Conservation (phyloP, 164 flowering plant species). For the Cinnamomum chago region DNA sequence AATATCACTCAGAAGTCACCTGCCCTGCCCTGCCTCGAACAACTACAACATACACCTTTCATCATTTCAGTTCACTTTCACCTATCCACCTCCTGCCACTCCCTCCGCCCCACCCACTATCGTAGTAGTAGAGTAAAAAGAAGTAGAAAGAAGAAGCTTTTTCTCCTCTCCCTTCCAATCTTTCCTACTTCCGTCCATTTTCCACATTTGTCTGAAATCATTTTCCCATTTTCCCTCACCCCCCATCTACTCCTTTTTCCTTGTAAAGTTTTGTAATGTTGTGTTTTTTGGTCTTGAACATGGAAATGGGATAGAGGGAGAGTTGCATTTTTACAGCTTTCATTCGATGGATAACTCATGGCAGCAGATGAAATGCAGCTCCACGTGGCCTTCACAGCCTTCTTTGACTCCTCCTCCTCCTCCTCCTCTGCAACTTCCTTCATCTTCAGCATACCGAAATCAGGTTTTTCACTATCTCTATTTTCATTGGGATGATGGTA, state of each 20-base stretch:
- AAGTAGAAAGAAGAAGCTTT: too few relatives aligned
- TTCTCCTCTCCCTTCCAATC: background rate
- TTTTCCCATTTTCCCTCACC: background rate
- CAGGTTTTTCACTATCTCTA: constrained; percentile 26
- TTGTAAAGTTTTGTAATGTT: background rate
- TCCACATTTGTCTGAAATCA: background rate
- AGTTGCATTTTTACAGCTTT: constrained; percentile 3
- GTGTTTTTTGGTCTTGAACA: too few relatives aligned
- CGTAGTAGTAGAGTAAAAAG: too few relatives aligned
- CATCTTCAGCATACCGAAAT: constrained; percentile 22
- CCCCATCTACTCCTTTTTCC: background rate
- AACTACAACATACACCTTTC: constrained; percentile 17
- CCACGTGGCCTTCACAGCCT: constrained; percentile 19
- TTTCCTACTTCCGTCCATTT: background rate
- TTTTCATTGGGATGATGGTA: background rate
- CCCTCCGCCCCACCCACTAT: background rate
- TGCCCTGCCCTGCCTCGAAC: constrained; percentile 22
- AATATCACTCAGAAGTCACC: background rate
- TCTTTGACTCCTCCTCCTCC: constrained; percentile 12
- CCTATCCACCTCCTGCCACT: constrained; percentile 6
- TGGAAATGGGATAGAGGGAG: constrained; percentile 21
- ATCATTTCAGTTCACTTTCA: background rate
- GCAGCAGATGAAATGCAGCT: constrained; percentile 33
- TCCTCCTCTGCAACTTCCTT: constrained; percentile 21
- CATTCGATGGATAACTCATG: constrained; percentile 32